Conservation (phyloP, 2,329 filamentous ascomycete species). For the Penicillium italicum region DNA sequence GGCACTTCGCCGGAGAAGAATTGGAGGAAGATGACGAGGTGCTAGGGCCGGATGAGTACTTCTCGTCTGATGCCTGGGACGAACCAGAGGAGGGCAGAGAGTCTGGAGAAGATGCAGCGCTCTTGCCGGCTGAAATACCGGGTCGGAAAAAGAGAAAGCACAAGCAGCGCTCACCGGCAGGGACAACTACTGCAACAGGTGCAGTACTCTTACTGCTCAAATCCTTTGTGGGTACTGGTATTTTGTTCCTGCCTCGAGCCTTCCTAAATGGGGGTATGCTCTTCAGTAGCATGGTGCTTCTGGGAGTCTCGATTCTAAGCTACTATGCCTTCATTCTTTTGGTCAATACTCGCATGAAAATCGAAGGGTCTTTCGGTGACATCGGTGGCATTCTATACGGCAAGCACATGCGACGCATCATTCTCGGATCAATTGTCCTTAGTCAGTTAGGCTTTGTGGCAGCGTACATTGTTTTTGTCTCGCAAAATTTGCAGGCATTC, state of each 20-base stretch:
- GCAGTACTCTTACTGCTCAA: constrained; percentile 86
- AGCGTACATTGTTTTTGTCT: constrained; percentile 95
- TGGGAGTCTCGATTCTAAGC: constrained; percentile 78
- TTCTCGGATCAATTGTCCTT: constrained; percentile 86
- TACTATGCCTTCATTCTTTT: constrained; percentile 98
- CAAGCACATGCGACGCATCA: constrained; percentile 80
- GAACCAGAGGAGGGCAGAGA: constrained; percentile 58
- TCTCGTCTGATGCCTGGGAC: constrained; percentile 71
- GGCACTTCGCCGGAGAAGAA: constrained; percentile 95
- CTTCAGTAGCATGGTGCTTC: constrained; percentile 88
- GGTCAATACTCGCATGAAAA: constrained; percentile 76
- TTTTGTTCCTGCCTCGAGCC: constrained; percentile 86
- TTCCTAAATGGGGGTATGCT: constrained; percentile 97
- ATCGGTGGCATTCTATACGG: constrained; percentile 92
- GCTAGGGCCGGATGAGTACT: constrained; percentile 83
- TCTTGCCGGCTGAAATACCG: constrained; percentile 67
- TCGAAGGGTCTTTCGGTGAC: constrained; percentile 95
- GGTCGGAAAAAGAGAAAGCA: constrained; percentile 70
- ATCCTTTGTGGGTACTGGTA: constrained; percentile 95
- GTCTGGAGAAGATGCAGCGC: constrained; percentile 80
- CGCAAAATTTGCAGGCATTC: constrained; percentile 92
- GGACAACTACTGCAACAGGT: constrained; percentile 73
- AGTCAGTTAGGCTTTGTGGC: constrained; percentile 94
- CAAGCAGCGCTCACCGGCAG: constrained; percentile 68
- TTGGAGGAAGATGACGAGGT: constrained; percentile 95